These are phyloP conservation scores for Trichopus zeylanicus DNA, from an alignment of 116 monocot genomes.

Conservation along the genomic window DNA sequence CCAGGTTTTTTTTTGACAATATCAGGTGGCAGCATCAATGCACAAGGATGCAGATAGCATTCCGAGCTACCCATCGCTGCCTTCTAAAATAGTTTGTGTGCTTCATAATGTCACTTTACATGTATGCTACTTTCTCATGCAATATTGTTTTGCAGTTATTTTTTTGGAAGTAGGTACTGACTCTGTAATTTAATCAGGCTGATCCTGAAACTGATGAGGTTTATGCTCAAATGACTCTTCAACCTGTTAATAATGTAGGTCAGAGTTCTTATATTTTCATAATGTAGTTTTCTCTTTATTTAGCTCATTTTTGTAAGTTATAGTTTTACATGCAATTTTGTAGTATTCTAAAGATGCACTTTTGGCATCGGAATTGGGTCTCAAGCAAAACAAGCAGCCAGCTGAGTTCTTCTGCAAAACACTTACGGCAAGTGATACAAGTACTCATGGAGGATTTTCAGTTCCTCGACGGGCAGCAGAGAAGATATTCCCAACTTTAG, in stretches of 20 bases:
- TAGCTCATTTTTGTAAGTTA: not conserved
- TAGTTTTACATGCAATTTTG: not conserved
- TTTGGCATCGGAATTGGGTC: constrained; percentile 68
- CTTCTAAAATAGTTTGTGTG: constrained; percentile 10
- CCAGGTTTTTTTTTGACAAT: constrained; percentile 2
- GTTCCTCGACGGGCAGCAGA: constrained; percentile 84
- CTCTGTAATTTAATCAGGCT: constrained; percentile 37
- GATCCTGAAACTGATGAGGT: constrained; percentile 84
- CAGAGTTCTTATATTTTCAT: too few relatives aligned
- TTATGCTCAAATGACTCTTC: constrained; percentile 86
- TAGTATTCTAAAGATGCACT: constrained; percentile 67
- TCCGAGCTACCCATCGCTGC: constrained; percentile 65
- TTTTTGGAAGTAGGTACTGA: not conserved
- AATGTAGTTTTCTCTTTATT: too few relatives aligned
- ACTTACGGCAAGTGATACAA: constrained; percentile 80
- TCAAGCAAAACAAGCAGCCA: constrained; percentile 80
- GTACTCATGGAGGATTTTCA: constrained; percentile 89
- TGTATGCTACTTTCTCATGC: constrained; percentile 14
- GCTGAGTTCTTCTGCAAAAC: constrained; percentile 88
- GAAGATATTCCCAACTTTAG: constrained; percentile 85
- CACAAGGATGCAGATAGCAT: constrained; percentile 53
- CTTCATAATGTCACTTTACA: constrained; percentile 38
- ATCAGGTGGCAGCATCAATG: constrained; percentile 81
- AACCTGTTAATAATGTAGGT: constrained; percentile 87
- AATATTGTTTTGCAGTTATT: not conserved